A percentile compares a stretch with the other conserved stretches of the same genome.
Evolutionary conservation across 805 yeast species (phyloP).

Genomic region (Blastobotrys attinorum): DNA sequence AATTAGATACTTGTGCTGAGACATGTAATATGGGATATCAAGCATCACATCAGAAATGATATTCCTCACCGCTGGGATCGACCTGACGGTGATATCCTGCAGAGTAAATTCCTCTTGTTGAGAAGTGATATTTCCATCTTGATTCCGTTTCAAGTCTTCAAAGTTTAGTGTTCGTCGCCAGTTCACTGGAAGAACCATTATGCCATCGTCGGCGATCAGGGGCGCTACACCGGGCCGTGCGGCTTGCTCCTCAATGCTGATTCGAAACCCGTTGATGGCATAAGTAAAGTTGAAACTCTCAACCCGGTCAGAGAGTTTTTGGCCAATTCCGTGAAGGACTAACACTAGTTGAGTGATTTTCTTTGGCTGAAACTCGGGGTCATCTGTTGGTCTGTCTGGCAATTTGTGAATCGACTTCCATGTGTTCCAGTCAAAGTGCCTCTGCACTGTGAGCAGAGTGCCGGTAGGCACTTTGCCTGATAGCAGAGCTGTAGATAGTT

Average conservation of each 20-base stretch:
- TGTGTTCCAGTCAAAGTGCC: constrained; percentile 26
- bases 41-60: constrained; percentile 77
- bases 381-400: constrained; percentile 25
- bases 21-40: constrained; percentile 76
- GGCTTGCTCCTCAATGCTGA: constrained; percentile 24
- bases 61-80: constrained; percentile 67
- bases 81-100: constrained; percentile 65
- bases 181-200: constrained; percentile 61
- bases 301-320: constrained; percentile 68
- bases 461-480: constrained; percentile 17
- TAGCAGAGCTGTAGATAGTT: constrained; percentile 15
- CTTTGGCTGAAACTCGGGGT: constrained; percentile 23
- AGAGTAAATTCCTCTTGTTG: constrained; percentile 26
- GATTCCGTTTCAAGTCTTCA: constrained; percentile 24
- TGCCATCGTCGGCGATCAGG: constrained; percentile 14
- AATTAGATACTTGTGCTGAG: constrained; percentile 57
- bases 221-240: constrained; percentile 15
- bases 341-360: constrained; percentile 56
- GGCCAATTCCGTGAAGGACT: constrained; percentile 94
- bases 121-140: constrained; percentile 3
- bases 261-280: constrained; percentile 37
- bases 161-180: constrained; percentile 66
- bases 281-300: constrained; percentile 83
- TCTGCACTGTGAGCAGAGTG: constrained; percentile 18
- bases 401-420: constrained; percentile 22